Base-by-base conservation (phyloP, 140 eudicot species). In the Cichorium intybus region DNA sequence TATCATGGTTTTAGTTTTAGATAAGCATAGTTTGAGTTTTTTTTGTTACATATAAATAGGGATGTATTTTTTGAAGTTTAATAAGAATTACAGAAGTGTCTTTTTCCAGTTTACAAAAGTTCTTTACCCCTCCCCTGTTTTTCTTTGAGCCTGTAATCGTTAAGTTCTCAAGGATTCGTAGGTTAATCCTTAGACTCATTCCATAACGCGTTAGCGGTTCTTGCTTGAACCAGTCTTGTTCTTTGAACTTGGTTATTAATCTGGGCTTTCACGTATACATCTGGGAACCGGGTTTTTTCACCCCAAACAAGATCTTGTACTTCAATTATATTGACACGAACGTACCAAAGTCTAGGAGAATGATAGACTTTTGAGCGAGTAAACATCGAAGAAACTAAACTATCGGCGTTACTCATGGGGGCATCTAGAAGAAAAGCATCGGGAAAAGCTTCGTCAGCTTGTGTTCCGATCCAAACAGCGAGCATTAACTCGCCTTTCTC, bases 381-480 rank as follows among this genome's bases (percentile, higher is more conserved):
- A 24, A 75, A 80, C 14, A 82, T 31, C 16, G 80, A 65, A 17
- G 88, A 70, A 14, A 68, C 45, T 8, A 85, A 81, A 73, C 87
- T 52, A 62, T 82, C 88, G 27, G 60, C 75, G 14, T 68, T 74
- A 15, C 76, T 72, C 27, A 71, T 69, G 43, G 84, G 76, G n/a
- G 86, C 79, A 70, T 90, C 97, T 0, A 92, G 81, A 75, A 84
- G 96, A 87, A 84, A 85, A 49, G 97, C 97, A 50, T 90, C 96
- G 7, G 96, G 75, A 79, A 80, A 90, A 10, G 97, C 97, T 66
- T 90, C 95, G 43, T 90, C 97, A 0, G 96, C 97, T 75, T 90
- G 97, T 24, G 97, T 87, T 21, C 97, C 97, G 1, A 87, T 72
- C 97, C 97, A 90, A 10, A 90, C 88, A 4, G 96, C 95, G 60